Evolutionary conservation across 2,329 filamentous ascomycete genomes (phyloP), one percentile per base, ranked within the genome.

Genomic region (Phialemoniopsis sp.): DNA sequence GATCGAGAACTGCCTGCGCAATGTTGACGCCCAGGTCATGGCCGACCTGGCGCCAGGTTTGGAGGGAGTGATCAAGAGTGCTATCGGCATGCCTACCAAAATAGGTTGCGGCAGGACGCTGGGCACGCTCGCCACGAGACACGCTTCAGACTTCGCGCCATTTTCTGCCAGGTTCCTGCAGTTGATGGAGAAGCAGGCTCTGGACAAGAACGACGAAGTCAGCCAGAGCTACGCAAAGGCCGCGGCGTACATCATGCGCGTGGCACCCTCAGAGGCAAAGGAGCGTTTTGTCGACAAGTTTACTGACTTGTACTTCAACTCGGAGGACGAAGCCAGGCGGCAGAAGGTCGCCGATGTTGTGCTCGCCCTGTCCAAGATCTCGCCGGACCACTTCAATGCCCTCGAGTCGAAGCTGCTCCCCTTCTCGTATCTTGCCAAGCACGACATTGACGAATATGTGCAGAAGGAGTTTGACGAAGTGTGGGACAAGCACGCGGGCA

Each of bases 121-220:
- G 26, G 85, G 87, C 8, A 90, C 88, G 1, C 73, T 98, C 8
- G 87, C 88, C 37, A 91, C 90, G 37, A 80, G 89, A 12, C 86
- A 91, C 47, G 80, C 78, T 29, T 74, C 82, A 29, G 70, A 90
- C 21, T 87, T 96, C 59, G 77, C 76, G 29, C 82, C 87, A 0
- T 82, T 90, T 52, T 83, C 87, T 12, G 79, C 87, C 46, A 71
- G 75, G 8, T 89, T 96, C 52, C 69, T 96, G 37, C 84, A 82
- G 47, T 59, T 89, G 9, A 75, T 95, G 46, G 80, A 89, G 52
- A 91, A 88, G 59, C 80, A 90, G 42, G 79, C 90, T 2, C 75
- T 95, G 36, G 93, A 98, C 58, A 84, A 86, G 46, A 98, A 98
- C 55, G 89, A 96, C 51, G 93, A 94, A 14, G 90, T 96, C 41